Evolutionary conservation across 306 rosid genomes (phyloP).

Genomic region (Vicia faba): DNA sequence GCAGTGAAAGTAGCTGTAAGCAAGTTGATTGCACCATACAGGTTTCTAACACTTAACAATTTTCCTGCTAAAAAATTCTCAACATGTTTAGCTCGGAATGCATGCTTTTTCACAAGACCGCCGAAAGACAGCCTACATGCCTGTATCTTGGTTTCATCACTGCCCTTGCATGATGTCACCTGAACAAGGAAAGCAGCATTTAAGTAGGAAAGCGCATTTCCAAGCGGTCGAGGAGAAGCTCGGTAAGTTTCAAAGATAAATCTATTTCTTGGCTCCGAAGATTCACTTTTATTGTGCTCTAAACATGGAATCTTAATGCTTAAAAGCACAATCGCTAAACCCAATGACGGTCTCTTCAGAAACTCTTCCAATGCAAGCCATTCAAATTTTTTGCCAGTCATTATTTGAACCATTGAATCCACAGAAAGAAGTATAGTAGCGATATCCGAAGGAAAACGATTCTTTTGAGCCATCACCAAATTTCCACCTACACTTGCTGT

Average conservation of each 20-base stretch:
- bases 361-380: conserved; percentile 67
- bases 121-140: conserved; percentile 73
- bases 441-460: conserved; percentile 80
- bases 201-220: conserved; percentile 71
- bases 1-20: conserved; percentile 44
- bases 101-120: conserved; percentile 65
- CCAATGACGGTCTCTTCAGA: conserved; percentile 62
- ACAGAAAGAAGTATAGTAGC: conserved; percentile 68
- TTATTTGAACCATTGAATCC: conserved; percentile 59
- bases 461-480: conserved; percentile 82
- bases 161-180: conserved; percentile 53
- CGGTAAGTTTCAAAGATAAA: conserved; percentile 75
- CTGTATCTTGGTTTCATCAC: conserved; percentile 47
- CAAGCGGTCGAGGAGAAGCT: conserved; percentile 83
- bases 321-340: conserved; percentile 52
- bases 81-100: conserved; percentile 72
- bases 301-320: conserved; percentile 64
- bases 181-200: conserved; percentile 80
- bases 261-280: conserved; percentile 38
- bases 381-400: conserved; percentile 52
- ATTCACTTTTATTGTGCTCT: conserved; percentile 37
- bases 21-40: conserved; percentile 61
- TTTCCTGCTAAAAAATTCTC: conserved; percentile 71
- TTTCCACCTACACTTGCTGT: conserved; percentile 84
- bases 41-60: conserved; percentile 45